Base-by-base conservation (phyloP, 805 yeast species). In the Kodamaea kaohsiungensis region DNA sequence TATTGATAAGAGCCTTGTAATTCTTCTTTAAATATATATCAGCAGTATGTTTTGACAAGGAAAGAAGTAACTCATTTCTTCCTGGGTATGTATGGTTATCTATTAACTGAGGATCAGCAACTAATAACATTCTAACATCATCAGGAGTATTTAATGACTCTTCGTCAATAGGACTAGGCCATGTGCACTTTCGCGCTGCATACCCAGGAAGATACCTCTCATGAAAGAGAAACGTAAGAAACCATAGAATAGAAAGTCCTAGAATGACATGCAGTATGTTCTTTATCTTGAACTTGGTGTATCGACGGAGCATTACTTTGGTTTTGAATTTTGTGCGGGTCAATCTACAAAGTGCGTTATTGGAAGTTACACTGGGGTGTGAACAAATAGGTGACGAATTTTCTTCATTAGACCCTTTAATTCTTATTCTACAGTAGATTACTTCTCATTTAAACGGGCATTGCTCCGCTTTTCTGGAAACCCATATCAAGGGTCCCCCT, bases 1-100 rank as follows among this genome's bases (percentile, higher is more conserved):
- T 65, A 1, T 57, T 51, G 30, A 72, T 61, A n/a, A 76, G 50
- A 5, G 72, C 64, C 52, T 62, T 61, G 59, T 74, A 76, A 61
- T 75, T 75, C 48, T 71, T 69, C 55, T 71, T 66, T 43, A 76
- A 48, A 56, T 75, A 75, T 12, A 61, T 58, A 53, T 76, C 80
- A 13, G 69, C 79, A 2, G 79, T 76, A 56, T 76, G 80, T 53
- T 75, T 62, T 1, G 77, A 72, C 17, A 75, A 55, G 43, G 58
- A 55, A 38, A 76, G 64, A 9, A 75, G 62, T 7, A 62, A 45
- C 10, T 55, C 56, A 58, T 66, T 68, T 22, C 80, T 65, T 3
- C 75, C 76, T 0, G 78, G 79, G 53, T 76, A 76, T 3, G 80
- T 76, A 59, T 76, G 80, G 55, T 64, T 65, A 57, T 76, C 80